Evolutionary conservation across 2,329 filamentous ascomycete species (phyloP).

Genomic region (Penicillium sp.): DNA sequence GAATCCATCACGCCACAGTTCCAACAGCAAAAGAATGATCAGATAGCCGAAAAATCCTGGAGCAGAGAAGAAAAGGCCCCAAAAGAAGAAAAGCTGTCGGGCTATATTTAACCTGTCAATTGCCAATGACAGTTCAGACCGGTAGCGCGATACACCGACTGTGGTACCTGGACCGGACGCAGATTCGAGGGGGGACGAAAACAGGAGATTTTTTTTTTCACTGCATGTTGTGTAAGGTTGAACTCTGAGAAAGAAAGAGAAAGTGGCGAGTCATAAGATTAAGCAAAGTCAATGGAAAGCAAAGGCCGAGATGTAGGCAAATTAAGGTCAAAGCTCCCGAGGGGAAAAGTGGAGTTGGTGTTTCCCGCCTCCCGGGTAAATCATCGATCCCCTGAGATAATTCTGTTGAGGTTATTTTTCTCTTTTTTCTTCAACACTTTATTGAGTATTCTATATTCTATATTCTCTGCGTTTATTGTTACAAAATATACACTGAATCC

Average conservation of each 20-base stretch:
- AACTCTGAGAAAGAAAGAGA: neutral
- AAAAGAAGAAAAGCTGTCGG: neutral
- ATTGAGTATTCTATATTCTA: neutral
- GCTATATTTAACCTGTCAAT: conserved; percentile 16
- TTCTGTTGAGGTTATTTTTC: neutral
- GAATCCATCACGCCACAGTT: conserved; percentile 39
- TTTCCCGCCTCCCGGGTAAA: conserved; percentile 3
- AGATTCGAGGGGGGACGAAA: conserved; percentile 24
- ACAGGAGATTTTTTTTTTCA: conserved; percentile 14
- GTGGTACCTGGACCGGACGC: conserved; percentile 25
- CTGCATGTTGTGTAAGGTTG: conserved; percentile 5
- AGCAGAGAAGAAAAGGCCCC: neutral
- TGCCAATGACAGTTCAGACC: conserved; percentile 18
- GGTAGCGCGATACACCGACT: conserved; percentile 13
- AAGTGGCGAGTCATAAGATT: neutral
- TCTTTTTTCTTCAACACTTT: neutral
- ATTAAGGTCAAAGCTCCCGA: neutral
- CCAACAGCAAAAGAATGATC: conserved; percentile 1
- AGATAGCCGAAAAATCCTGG: neutral
- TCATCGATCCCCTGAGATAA: neutral
- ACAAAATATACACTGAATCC: neutral
- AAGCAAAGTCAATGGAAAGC: neutral
- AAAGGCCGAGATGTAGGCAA: neutral
- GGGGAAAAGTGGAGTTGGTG: conserved; percentile 4
- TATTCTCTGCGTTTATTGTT: neutral